phyloP scores from a whole-genome alignment of 257 asterid species.

The Nicotiana benthamiana region DNA sequence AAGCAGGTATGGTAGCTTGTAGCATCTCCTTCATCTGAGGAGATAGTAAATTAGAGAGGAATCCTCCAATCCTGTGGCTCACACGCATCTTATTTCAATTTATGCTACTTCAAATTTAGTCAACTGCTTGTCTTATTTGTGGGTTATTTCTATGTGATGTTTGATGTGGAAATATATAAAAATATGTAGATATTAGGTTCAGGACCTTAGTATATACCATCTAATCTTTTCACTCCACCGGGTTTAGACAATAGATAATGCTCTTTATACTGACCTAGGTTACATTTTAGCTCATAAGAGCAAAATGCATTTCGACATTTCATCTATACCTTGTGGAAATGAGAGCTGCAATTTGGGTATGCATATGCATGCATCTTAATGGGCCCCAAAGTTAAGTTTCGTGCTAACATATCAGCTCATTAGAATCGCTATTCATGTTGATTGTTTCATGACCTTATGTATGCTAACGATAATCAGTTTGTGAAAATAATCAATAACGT shows the following conservation, averaged over 20 bases:
- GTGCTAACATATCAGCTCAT: not conserved
- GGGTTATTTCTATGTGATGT: not conserved
- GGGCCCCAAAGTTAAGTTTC: not conserved
- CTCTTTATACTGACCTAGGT: not conserved
- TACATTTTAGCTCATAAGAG: not conserved
- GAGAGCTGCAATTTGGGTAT: not conserved
- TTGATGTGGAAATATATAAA: not conserved
- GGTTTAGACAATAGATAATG: not conserved
- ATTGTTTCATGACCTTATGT: not conserved
- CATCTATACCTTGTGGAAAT: not conserved
- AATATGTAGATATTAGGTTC: not conserved
- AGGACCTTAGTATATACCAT: not conserved
- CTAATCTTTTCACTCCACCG: not conserved
- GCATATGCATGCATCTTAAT: not conserved
- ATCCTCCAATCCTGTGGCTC: not conserved
- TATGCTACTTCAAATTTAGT: not conserved
- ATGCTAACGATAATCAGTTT: not conserved
- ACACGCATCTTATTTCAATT: not conserved
- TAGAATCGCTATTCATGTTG: not conserved
- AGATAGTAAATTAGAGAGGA: not conserved
- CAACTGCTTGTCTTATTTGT: not conserved
- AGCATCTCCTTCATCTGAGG: not conserved
- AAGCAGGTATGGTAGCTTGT: constrained; percentile 46
- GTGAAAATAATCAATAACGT: not conserved
- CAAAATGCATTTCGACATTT: not conserved